Evolutionary conservation across 2,329 filamentous ascomycete genomes (phyloP).

Genomic region (Cercospora brassicicola): DNA sequence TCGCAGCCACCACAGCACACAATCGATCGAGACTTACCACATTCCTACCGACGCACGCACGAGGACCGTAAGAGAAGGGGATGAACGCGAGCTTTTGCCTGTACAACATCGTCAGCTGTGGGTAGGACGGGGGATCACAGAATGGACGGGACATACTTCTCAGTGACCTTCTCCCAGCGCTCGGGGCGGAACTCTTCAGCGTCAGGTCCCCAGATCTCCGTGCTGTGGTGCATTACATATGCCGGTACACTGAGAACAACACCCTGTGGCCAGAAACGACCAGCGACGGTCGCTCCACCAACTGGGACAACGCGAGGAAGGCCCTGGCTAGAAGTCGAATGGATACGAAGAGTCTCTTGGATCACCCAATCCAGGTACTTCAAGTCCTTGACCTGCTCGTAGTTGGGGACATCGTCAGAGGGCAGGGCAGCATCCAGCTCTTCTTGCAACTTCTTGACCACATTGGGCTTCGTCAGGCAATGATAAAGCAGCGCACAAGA

Average conservation of each 20-base stretch:
- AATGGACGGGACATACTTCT: constrained; percentile 27
- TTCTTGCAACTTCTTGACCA: constrained; percentile 69
- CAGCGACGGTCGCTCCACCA: constrained; percentile 64
- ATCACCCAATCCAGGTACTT: constrained; percentile 75
- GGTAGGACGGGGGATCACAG: background rate
- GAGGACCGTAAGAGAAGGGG: constrained; percentile 46
- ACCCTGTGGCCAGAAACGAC: constrained; percentile 64
- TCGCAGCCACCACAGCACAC: constrained; percentile 34
- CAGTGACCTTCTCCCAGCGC: constrained; percentile 43
- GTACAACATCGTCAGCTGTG: background rate
- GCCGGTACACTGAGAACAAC: constrained; percentile 44
- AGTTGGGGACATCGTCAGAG: constrained; percentile 63
- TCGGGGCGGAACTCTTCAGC: constrained; percentile 45
- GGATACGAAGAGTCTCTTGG: constrained; percentile 80
- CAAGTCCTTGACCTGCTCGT: constrained; percentile 70
- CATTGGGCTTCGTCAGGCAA: constrained; percentile 66
- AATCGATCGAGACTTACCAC: constrained; percentile 30
- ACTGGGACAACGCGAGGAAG: constrained; percentile 73
- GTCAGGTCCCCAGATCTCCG: constrained; percentile 45
- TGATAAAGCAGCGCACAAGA: constrained; percentile 82
- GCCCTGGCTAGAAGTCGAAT: constrained; percentile 82
- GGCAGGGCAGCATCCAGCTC: constrained; percentile 74
- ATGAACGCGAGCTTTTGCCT: constrained; percentile 44
- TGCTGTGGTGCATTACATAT: constrained; percentile 45
- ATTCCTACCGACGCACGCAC: constrained; percentile 47